These are phyloP conservation scores for Pseudocercospora pini-densiflorae DNA, from an alignment of 2,329 filamentous ascomycete species.

Conservation along the genomic window DNA sequence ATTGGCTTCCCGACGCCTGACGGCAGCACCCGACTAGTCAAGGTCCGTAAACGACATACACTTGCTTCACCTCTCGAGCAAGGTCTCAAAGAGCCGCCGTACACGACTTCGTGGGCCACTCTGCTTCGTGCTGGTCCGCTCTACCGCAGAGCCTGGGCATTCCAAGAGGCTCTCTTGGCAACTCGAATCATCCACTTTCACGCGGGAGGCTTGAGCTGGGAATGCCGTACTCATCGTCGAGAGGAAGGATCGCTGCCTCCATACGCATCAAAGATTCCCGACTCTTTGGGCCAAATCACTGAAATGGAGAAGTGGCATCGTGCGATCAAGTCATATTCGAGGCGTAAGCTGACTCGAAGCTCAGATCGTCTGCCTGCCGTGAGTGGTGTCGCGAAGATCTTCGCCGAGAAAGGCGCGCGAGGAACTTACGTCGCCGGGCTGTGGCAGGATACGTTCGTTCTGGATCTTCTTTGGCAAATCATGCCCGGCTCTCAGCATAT, in stretches of 20 bases:
- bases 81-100: slow-evolving; percentile 15
- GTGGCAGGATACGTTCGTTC: slow-evolving; percentile 7
- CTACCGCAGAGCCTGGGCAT: slow-evolving; percentile 18
- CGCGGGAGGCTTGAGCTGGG: slow-evolving; percentile 10
- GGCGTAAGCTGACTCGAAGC: slow-evolving; percentile 8
- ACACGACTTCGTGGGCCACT: slow-evolving; percentile 9
- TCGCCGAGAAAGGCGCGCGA: background rate
- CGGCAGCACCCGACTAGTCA: background rate
- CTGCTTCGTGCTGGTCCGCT: slow-evolving; percentile 7
- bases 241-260: slow-evolving; percentile 11
- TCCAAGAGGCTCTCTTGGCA: slow-evolving; percentile 16
- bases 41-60: slow-evolving; percentile 5
- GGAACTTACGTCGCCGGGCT: slow-evolving; percentile 15
- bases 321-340: slow-evolving; percentile 9
- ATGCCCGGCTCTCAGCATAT: slow-evolving; percentile 6
- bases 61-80: slow-evolving; percentile 16
- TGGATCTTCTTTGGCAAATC: slow-evolving; percentile 16
- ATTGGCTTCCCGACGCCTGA: background rate
- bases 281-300: background rate
- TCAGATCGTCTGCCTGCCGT: slow-evolving; percentile 16
- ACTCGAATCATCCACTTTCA: slow-evolving; percentile 12
- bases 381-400: slow-evolving; percentile 12
- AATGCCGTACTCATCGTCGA: slow-evolving; percentile 18
- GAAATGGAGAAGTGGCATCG: slow-evolving; percentile 13
- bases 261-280: background rate